These are phyloP conservation scores for Penicillium sp. DNA, from an alignment of 2,329 filamentous ascomycete species.

Conservation along the genomic window DNA sequence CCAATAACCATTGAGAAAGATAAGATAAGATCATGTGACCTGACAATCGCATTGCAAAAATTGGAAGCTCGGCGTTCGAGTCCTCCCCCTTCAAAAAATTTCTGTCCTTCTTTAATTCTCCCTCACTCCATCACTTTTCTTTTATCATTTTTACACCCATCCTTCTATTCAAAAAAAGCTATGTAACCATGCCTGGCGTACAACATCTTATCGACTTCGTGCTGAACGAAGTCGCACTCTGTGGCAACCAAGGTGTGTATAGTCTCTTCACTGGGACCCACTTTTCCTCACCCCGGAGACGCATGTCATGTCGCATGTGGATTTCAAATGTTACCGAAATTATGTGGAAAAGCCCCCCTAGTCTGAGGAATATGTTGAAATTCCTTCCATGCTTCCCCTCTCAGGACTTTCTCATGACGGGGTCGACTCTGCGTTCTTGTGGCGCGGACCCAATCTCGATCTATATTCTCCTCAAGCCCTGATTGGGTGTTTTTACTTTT, in stretches of 20 bases:
- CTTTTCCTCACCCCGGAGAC: constrained; percentile 14
- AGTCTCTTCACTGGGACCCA: constrained; percentile 20
- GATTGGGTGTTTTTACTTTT: background rate
- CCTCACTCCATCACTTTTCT: background rate
- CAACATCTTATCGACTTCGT: constrained; percentile 58
- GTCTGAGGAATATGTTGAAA: background rate
- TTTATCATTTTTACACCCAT: constrained; percentile 1
- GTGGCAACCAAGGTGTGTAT: constrained; percentile 56
- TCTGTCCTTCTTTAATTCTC: constrained; percentile 12
- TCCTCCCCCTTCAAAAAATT: constrained; percentile 21
- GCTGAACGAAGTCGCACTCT: constrained; percentile 58
- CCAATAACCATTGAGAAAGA: background rate
- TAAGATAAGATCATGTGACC: background rate
- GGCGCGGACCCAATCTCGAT: background rate
- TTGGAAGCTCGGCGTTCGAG: constrained; percentile 27
- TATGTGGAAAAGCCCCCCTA: background rate
- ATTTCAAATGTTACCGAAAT: background rate
- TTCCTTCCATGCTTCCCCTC: background rate
- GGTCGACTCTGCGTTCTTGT: background rate
- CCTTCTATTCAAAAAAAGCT: background rate
- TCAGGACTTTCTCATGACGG: background rate
- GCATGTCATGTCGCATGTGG: constrained; percentile 8
- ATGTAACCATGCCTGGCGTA: constrained; percentile 48
- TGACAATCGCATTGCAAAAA: constrained; percentile 7
- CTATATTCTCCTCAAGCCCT: background rate